Conservation (phyloP, 768 basidiomycete genomes). For the Neoboletus subvelutipes region DNA sequence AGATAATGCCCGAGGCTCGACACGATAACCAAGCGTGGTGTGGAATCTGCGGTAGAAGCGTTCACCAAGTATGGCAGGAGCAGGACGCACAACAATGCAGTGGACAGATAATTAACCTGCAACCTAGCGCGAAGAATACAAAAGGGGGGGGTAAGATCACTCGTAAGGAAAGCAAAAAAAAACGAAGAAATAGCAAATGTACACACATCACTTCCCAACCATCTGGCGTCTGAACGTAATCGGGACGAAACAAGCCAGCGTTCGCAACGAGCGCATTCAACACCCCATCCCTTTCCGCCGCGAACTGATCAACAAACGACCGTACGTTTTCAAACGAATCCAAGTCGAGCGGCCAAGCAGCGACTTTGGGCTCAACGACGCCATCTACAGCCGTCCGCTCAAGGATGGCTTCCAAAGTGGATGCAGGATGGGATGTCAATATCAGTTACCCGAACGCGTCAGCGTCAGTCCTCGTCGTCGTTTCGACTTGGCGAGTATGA, state of each 20-base stretch:
- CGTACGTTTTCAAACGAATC: slow-evolving; percentile 30
- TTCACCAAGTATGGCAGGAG: slow-evolving; percentile 32
- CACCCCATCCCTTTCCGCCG: slow-evolving; percentile 10
- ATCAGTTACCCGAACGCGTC: background rate
- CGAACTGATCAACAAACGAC: slow-evolving; percentile 32
- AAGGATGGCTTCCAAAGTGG: slow-evolving; percentile 2
- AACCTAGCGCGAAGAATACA: slow-evolving; percentile 19
- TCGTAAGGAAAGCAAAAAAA: background rate
- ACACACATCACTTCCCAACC: slow-evolving; percentile 52
- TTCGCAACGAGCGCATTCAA: slow-evolving; percentile 34
- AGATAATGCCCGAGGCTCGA: slow-evolving; percentile 30
- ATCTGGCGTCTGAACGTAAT: slow-evolving; percentile 35
- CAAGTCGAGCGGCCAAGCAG: slow-evolving; percentile 35
- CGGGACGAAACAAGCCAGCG: slow-evolving; percentile 19
- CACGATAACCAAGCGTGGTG: slow-evolving; percentile 27
- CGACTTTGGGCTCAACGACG: slow-evolving; percentile 7
- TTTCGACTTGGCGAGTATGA: background rate
- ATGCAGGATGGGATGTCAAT: background rate
- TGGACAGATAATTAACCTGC: slow-evolving; percentile 35
- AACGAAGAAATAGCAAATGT: background rate
- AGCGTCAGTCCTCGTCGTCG: background rate
- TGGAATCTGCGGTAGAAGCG: slow-evolving; percentile 13
- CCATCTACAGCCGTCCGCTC: slow-evolving; percentile 8
- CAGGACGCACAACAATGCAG: slow-evolving; percentile 30
- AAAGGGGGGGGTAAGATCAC: background rate